Percentiles rank a stretch among this genome's conserved stretches.
Evolutionary conservation across 2,329 filamentous ascomycete species (phyloP).

Genomic region (Xylaria sp.): DNA sequence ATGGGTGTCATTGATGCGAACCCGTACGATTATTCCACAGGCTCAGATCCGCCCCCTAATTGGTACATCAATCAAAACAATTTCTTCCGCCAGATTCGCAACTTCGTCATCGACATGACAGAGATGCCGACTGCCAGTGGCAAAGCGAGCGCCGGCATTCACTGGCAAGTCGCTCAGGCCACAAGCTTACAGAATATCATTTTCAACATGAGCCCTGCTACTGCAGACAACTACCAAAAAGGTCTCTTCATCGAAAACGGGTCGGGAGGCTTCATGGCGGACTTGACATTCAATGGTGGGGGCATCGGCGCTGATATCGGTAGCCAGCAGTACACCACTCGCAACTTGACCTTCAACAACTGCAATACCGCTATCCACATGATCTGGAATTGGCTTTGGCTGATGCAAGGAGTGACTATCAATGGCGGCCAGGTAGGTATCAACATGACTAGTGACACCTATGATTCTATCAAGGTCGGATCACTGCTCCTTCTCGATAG

Average conservation of each 20-base stretch:
- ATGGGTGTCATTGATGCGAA: conserved; percentile 91
- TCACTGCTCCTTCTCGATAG: conserved; percentile 85
- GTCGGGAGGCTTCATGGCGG: conserved; percentile 82
- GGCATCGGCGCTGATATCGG: conserved; percentile 79
- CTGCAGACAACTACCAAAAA: conserved; percentile 69
- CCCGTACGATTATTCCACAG: conserved; percentile 64
- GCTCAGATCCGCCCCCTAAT: conserved; percentile 64
- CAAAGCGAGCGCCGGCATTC: conserved; percentile 70
- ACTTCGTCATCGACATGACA: conserved; percentile 80
- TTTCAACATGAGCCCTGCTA: conserved; percentile 75
- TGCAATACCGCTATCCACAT: conserved; percentile 85
- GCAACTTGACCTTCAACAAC: conserved; percentile 81
- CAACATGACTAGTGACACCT: conserved; percentile 73
- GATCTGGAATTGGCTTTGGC: conserved; percentile 93
- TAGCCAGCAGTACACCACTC: conserved; percentile 85
- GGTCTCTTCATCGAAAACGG: conserved; percentile 88
- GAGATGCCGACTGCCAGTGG: conserved; percentile 58
- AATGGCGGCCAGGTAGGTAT: conserved; percentile 77
- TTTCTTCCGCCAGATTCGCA: conserved; percentile 83
- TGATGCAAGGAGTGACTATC: conserved; percentile 76
- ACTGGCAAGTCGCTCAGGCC: conserved; percentile 87
- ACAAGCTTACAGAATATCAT: conserved; percentile 81
- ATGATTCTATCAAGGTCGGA: conserved; percentile 75
- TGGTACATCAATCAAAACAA: conserved; percentile 84
- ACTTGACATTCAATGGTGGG: conserved; percentile 84